Evolutionary conservation across 2,329 filamentous ascomycete species (phyloP), one percentile per base, ranked within the genome.

Genomic region (Daldinia eschscholtzii): DNA sequence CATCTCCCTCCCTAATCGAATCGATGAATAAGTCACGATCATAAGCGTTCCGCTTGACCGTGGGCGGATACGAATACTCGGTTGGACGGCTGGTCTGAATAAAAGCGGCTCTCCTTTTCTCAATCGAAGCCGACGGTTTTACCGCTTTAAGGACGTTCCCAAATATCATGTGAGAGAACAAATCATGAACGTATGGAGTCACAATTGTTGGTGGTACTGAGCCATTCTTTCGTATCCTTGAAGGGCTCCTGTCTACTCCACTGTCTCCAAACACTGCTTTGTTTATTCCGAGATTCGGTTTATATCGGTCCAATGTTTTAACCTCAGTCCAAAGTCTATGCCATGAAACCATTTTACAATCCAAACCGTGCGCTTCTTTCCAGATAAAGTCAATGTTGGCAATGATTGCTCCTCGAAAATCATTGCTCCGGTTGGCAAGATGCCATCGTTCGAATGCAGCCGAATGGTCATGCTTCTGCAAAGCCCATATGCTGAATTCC

Each of bases 141-240:
- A 81, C 72, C 0, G 72, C 67, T 60, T 84, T 79, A 5, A 93
- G 80, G 2, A 85, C 80, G 1, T 82, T 76, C 0, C 83, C 87
- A 72, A 90, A 92, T 4, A 85, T 85, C 76, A 93, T 85, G 20
- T 90, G 80, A 2, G 83, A 81, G 70, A 96, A 96, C 61, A 87
- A 87, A 2, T 87, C 75, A 67, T 88, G 85, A 0, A 92, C 86
- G 63, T 91, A 92, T 0, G 90, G 87, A 0, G 93, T 95, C 0
- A 94, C 90, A 0, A 92, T 79, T 0, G 93, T 95, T 3, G 76
- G 76, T 0, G 76, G 67, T 4, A 76, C 57, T 0, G 35, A 6
- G 2, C 50, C 50, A 2, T 71, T 39, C 15, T 59, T 67, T 30
- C 23, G 18, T 37, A 41, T 7, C 26, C 53, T 57, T 0, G 4